Evolutionary conservation across 441 rosid species (phyloP), one percentile per base, ranked within the genome.

Genomic region (Brassica hybrid): DNA sequence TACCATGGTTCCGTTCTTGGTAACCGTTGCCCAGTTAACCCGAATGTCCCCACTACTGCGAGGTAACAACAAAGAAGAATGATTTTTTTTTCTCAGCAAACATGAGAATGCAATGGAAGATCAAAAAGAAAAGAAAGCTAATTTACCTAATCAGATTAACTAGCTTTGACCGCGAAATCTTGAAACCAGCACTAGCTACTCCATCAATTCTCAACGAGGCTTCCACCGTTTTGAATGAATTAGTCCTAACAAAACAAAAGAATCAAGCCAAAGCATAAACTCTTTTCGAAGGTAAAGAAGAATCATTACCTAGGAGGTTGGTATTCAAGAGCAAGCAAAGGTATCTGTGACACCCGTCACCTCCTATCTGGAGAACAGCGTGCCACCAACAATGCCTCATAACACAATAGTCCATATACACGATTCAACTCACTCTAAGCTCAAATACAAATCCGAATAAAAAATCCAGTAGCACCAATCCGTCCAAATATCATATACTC

Each of bases 141-240:
- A 1, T 0, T 63, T 85, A 89, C 99, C 97, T 85, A 78, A 93
- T 91, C 79, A 91, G 72, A 81, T 86, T 84, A 66, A 89, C 94
- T 69, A 94, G 86, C 72, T 94, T 93, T 71, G 99, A 89, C 73
- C 93, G 81, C 16, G 97, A 92, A 73, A 92, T 90, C 87, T 90
- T 94, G 81, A 91, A 93, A 72, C 99, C 97, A 16, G 97, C 99
- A 86, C 99, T 92, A 69, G 96, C 97, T 45, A 94, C 76, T 70
- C 97, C 97, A 88, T 93, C 99, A 52, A 94, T 88, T 76, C 99
- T 88, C 56, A 89, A 80, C 0, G 97, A 94, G 66, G 97, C 90
- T 79, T 94, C 97, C 65, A 90, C 69, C 1, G 97, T 83, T 85
- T 79, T 92, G 82, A 88, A 87, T 38, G 91, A 73, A 71, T 85